Evolutionary conservation across 352 stramenopile species (phyloP), one percentile per base, ranked within the genome.

Genomic region (Phytophthora syringae): DNA sequence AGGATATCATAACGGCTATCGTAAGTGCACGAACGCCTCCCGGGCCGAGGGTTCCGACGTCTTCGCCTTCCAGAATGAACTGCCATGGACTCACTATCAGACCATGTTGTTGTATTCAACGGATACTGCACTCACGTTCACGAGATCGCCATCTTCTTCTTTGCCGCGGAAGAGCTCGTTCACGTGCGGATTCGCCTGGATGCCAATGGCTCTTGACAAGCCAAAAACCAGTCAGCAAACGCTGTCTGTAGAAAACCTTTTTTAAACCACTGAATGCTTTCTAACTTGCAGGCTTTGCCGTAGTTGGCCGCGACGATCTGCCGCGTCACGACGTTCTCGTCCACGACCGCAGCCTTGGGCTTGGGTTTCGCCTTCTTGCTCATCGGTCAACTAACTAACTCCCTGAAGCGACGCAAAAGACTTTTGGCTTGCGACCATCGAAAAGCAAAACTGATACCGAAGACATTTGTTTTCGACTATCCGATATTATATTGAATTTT

Each of bases 1-100:
- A 88, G 85, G 85, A 93, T 93, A 92, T 94, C 64, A 93, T 76
- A 30, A 95, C 77, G 20, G 84, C 84, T 68, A 89, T 74, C n/a
- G 72, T 69, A 36, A 95, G 66, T 10, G 86, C 86, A 10, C 81
- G 83, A 45, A 92, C 67, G 25, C 84, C 82, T 13, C 82, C 82
- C 7, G 83, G 82, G 21, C 86, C 84, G 0, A 94, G 62, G 3
- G 74, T 60, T 7, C 80, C 84, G 9, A 86, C 75, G 18, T 82
- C 75, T 40, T 93, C 84, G 28, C 81, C 86, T 67, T 93, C 86
- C 2, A 94, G 70, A 52, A 94, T 88, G 55, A 94, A 77, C 86
- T 94, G 51, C 28, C n/a, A n/a, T n/a, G n/a, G n/a, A n/a, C n/a
- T n/a, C n/a, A n/a, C n/a, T n/a, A n/a, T n/a, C n/a, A n/a, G n/a